phyloP scores from a whole-genome alignment of 2,329 filamentous ascomycete genomes.

The Elsinoe arachidis region DNA sequence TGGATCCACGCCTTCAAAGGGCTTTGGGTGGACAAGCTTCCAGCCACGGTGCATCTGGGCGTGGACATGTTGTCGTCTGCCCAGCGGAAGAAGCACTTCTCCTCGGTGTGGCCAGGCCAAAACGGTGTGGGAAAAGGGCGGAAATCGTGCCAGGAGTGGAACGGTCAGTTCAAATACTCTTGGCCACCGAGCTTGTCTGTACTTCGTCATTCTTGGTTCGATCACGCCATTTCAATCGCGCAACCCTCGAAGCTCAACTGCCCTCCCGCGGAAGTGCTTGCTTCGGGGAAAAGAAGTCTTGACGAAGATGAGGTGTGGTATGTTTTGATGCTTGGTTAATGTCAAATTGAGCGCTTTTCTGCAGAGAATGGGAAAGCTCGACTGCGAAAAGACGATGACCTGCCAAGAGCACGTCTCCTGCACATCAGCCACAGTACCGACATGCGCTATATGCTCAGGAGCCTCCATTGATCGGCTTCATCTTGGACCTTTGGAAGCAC shows the following conservation, averaged over 20 bases:
- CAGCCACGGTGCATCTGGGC: constrained; percentile 3
- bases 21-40: constrained; percentile 8
- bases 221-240: constrained; percentile 7
- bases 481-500: too few relatives aligned
- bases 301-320: not conserved
- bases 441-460: not conserved
- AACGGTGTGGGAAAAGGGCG: too few relatives aligned
- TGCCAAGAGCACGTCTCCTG: not conserved
- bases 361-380: not conserved
- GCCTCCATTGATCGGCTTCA: too few relatives aligned
- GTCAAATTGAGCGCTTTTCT: not conserved
- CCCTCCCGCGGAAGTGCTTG: not conserved
- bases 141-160: not conserved
- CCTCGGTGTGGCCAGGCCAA: not conserved
- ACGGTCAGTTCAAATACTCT: not conserved
- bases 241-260: not conserved
- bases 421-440: not conserved
- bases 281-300: not conserved
- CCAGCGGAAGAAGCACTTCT: not conserved
- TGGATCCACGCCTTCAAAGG: not conserved
- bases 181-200: not conserved
- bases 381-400: not conserved
- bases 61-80: not conserved
- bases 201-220: constrained; percentile 2
- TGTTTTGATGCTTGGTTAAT: not conserved